phyloP scores from a whole-genome alignment of 306 rosid species.

The Oemleria cerasiformis region DNA sequence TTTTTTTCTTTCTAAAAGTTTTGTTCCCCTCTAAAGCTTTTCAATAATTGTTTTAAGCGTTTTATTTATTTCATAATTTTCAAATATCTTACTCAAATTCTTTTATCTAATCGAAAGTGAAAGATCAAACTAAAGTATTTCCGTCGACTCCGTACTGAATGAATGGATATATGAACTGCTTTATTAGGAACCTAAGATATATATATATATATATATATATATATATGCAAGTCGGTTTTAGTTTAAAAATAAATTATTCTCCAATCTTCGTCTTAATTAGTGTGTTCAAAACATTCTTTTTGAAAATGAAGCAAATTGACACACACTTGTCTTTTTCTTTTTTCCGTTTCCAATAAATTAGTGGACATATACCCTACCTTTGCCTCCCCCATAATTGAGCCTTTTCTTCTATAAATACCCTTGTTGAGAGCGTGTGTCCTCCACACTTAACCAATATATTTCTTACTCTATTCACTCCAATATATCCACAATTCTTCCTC shows the following conservation, averaged over 20 bases:
- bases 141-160: neutral
- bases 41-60: too few relatives aligned
- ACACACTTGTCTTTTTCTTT: neutral
- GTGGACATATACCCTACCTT: slow-evolving; percentile 36
- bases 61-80: too few relatives aligned
- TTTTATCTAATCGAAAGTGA: too few relatives aligned
- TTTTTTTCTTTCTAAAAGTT: neutral
- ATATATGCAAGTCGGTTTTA: neutral
- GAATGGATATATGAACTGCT: neutral
- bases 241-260: neutral
- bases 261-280: neutral
- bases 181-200: neutral
- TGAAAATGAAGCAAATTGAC: neutral
- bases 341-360: neutral
- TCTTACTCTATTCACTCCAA: neutral
- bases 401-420: slow-evolving; percentile 65
- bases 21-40: neutral
- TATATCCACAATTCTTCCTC: neutral
- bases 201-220: too few relatives aligned
- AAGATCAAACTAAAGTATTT: too few relatives aligned
- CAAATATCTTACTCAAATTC: neutral
- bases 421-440: slow-evolving; percentile 62
- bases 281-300: neutral
- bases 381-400: slow-evolving; percentile 25
- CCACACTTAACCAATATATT: slow-evolving; percentile 52